Evolutionary conservation across 805 yeast species (phyloP), one percentile per base, ranked within the genome.

Genomic region (Clavispora vitiphila): DNA sequence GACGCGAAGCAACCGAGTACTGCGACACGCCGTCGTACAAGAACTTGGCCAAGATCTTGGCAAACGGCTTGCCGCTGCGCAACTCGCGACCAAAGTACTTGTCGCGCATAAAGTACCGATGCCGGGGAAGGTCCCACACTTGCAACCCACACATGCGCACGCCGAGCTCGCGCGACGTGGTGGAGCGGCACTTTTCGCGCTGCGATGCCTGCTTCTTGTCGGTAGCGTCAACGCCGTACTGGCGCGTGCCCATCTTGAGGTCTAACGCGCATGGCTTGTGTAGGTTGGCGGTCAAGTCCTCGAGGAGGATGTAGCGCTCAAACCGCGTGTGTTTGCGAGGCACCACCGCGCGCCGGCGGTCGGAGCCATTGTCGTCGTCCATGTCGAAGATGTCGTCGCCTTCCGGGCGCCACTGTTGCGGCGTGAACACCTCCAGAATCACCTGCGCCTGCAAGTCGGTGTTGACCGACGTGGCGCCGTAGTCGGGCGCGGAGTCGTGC

Each of bases 211-310:
- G 83, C 62, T 93, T 93, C 37, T 79, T 65, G 11, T 65, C 60
- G 5, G 74, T 72, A 0, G 98, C 97, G 49, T 89, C 96, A n/a
- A 91, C 83, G 8, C 99, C 99, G 56, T 93, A 93, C 63, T 93
- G 99, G 44, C 99, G 74, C 0, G 99, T 91, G 0, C 99, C 99
- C 98, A 93, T 93, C 59, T 93, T 93, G 53, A 93, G 70, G 64
- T 93, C 99, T 38, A 93, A 67, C 0, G 91, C 98, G 58, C 96
- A 90, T 0, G 99, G 97, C 49, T 76, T 77, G 23, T 64, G 69
- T 81, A 91, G 80, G 19, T 87, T 86, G 41, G 81, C 75, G 0
- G 98, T 93, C 37, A 93, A 66, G 65, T 93, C 99, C 58, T 95
- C 99, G 38, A 93, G 69, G 8, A 93, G 63, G 29, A 93, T 83